Conservation (phyloP, 106 monocot species). For the Apostasia ramifera region DNA sequence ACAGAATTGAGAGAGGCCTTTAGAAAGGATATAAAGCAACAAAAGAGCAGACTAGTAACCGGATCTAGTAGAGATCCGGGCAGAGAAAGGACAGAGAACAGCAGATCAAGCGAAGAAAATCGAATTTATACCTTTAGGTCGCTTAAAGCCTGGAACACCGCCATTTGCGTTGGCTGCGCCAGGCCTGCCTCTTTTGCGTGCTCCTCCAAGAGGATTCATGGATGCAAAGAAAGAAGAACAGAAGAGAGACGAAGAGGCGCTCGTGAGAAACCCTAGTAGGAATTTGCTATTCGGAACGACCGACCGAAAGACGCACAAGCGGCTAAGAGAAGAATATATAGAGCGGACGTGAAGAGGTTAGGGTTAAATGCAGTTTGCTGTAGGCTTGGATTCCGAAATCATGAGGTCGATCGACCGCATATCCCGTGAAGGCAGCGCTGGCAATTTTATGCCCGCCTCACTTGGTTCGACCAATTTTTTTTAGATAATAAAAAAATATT, state of each 20-base stretch:
- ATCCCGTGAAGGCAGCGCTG: no score
- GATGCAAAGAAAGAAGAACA: background rate
- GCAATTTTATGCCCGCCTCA: no score
- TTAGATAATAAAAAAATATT: no score
- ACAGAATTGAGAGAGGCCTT: no score
- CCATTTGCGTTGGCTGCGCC: constrained; percentile 18
- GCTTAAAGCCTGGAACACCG: constrained; percentile 8
- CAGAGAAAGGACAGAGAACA: background rate
- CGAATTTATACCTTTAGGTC: constrained; percentile 10
- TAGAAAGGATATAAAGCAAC: no score
- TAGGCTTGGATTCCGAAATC: constrained; percentile 3
- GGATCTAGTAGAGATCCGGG: background rate
- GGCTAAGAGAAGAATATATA: background rate
- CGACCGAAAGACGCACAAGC: no score
- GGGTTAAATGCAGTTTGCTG: constrained; percentile 1
- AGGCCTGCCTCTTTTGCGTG: constrained; percentile 21
- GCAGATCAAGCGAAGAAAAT: background rate
- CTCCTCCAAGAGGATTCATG: constrained; percentile 5
- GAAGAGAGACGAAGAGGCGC: background rate
- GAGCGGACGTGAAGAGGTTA: constrained; percentile 3
- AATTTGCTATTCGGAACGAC: background rate
- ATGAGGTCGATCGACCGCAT: no score
- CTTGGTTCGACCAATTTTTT: no score
- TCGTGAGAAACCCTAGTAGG: constrained; percentile 1
- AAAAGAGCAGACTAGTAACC: background rate